A percentile compares a stretch with the other conserved stretches of the same genome.
These are phyloP conservation scores for Graphilbum sp. DNA, from an alignment of 2,329 filamentous ascomycete species.

Conservation along the genomic window DNA sequence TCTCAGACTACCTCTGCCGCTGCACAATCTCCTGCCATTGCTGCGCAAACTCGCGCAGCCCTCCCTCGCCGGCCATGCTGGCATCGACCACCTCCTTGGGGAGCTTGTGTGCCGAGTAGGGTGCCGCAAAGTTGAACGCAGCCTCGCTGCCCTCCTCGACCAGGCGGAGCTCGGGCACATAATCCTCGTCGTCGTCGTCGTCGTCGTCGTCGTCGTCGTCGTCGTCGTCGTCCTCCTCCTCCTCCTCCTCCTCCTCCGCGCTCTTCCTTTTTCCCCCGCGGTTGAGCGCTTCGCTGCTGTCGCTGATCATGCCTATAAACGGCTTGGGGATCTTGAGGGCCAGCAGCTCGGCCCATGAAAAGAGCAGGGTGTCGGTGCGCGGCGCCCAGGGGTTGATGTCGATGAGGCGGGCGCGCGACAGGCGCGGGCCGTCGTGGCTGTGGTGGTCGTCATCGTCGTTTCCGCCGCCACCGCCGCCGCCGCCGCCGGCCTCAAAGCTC, in stretches of 20 bases:
- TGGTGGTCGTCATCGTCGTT: conserved; percentile 32
- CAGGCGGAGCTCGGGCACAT: conserved; percentile 63
- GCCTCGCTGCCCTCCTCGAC: conserved; percentile 69
- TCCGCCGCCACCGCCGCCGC: too few species aligned
- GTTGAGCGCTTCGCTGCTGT: conserved; percentile 8
- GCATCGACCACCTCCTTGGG: conserved; percentile 81
- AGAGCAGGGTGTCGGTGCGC: conserved; percentile 75
- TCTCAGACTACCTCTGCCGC: too few species aligned
- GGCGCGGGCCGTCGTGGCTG: conserved; percentile 26
- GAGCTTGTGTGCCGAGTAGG: conserved; percentile 90
- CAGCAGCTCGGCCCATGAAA: conserved; percentile 78
- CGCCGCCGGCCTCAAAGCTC: conserved; percentile 22
- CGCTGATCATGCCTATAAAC: conserved; percentile 29
- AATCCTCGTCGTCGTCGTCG: conserved; percentile 37
- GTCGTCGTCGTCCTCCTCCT: conserved; percentile 18
- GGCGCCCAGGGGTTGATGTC: conserved; percentile 94
- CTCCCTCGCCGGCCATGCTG: conserved; percentile 50
- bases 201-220: conserved; percentile 21
- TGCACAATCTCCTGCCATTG: conserved; percentile 48
- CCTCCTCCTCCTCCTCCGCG: conserved; percentile 19
- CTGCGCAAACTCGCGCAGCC: conserved; percentile 63
- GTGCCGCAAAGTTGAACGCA: conserved; percentile 71
- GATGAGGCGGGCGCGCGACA: conserved; percentile 67
- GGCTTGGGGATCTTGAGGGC: conserved; percentile 47
- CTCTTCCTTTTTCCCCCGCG: conserved; percentile 9